Evolutionary conservation across 306 rosid genomes (phyloP).

Genomic region (Quercus suber): DNA sequence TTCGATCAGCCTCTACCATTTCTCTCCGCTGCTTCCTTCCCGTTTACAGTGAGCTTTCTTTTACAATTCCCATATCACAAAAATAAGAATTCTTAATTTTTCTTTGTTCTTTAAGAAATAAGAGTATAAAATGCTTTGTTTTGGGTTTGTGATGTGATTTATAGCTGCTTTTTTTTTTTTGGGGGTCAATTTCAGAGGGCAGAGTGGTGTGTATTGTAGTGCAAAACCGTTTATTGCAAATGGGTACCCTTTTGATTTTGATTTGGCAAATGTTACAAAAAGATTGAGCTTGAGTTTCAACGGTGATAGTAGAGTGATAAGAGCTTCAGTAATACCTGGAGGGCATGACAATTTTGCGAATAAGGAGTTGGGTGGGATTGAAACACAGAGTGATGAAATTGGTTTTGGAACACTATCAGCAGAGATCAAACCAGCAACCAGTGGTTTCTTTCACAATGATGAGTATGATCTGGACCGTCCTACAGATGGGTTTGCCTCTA

Average conservation of each 20-base stretch:
- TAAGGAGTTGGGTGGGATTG: conserved; percentile 5
- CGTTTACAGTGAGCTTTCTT: conserved; percentile 24
- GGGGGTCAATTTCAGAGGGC: conserved; percentile 11
- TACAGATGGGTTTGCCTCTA: conserved; percentile 26
- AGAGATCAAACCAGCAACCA: conserved; percentile 21
- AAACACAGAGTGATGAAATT: conserved; percentile 23
- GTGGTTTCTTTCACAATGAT: conserved; percentile 24
- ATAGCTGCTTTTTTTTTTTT: neutral
- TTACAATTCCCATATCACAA: neutral
- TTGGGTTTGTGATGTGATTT: neutral
- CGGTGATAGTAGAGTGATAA: conserved; percentile 20
- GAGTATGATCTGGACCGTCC: conserved; percentile 31
- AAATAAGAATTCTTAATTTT: neutral
- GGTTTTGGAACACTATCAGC: conserved; percentile 31
- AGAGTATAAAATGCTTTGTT: neutral
- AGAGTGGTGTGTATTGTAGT: neutral
- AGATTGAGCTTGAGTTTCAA: conserved; percentile 24
- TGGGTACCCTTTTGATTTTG: conserved; percentile 17
- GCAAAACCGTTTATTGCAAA: neutral
- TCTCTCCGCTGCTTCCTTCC: conserved; percentile 18
- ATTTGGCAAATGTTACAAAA: conserved; percentile 5
- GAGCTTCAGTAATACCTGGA: conserved; percentile 36
- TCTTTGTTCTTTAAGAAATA: neutral
- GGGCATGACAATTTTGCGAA: conserved; percentile 9
- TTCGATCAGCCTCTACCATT: conserved; percentile 16